These are phyloP conservation scores for Lactifluus echinatus DNA, from an alignment of 768 basidiomycete genomes.

Conservation along the genomic window DNA sequence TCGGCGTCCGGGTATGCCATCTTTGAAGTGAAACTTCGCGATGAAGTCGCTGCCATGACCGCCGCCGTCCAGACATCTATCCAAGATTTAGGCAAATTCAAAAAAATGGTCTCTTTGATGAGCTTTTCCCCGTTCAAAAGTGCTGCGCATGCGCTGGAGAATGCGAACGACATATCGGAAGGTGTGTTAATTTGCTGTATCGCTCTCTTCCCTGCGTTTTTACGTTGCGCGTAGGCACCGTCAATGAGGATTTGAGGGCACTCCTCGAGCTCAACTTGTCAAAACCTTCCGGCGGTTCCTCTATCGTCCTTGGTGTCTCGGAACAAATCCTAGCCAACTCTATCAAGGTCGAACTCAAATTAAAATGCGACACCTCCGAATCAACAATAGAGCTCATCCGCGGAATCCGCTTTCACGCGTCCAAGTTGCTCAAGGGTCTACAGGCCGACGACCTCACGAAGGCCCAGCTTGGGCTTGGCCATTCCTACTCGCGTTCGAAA, in stretches of 20 bases:
- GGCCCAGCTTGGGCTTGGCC: conserved; percentile 93
- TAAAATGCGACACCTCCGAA: conserved; percentile 78
- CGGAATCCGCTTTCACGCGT: conserved; percentile 85
- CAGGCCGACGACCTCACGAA: conserved; percentile 82
- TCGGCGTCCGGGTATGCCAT: conserved; percentile 90
- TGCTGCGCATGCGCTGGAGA: conserved; percentile 90
- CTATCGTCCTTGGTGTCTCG: conserved; percentile 68
- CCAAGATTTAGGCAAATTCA: conserved; percentile 78
- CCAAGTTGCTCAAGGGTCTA: conserved; percentile 83
- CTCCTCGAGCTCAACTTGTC: conserved; percentile 83
- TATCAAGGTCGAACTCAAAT: conserved; percentile 62
- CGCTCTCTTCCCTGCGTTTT: not conserved
- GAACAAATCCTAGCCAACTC: conserved; percentile 67
- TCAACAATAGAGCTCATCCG: conserved; percentile 79
- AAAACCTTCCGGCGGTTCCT: conserved; percentile 61
- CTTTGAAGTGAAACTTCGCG: conserved; percentile 78
- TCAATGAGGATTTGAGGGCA: conserved; percentile 76
- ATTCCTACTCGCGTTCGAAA: conserved; percentile 95
- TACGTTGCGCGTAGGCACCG: conserved; percentile 48
- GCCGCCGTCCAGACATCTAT: conserved; percentile 78
- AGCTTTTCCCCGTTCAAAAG: conserved; percentile 93
- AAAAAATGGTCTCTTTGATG: conserved; percentile 83
- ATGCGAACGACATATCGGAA: conserved; percentile 93
- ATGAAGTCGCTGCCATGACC: conserved; percentile 79
- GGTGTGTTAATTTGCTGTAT: conserved; percentile 41